Evolutionary conservation across 2,329 filamentous ascomycete genomes (phyloP), one percentile per base, ranked within the genome.

Genomic region (Aspergillus uvarum): DNA sequence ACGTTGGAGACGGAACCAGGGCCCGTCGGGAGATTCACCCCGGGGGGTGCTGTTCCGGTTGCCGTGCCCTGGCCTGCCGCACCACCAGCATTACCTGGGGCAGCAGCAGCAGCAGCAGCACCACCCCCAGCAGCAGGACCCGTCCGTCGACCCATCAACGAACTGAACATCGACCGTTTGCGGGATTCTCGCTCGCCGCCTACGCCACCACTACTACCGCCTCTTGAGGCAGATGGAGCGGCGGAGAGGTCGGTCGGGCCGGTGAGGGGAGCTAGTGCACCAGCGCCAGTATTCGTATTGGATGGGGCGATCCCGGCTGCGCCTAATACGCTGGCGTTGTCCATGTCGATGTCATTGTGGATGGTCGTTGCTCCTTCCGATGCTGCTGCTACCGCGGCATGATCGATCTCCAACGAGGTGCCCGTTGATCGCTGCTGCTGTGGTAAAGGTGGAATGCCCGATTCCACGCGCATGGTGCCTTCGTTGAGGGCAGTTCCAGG

Each of bases 381-480:
- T 35, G 32, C 32, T 16, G 32, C 32, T 16, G 32, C 32, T 26
- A 26, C 26, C 16, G 42, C 19, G 29, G 24, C 26, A 24, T 26
- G 6, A 14, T 44, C 4, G 66, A 63, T n/a, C 72, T 44, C 38
- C 38, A n/a, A 19, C 16, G 38, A 44, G 14, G 38, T 19, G 38
- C 38, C 38, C 8, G 38, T 44, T 16, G 38, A 44, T 6, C 16
- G 38, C 6, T 44, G 38, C 16, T 47, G 53, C 53, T 60, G 73
- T 5, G 32, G 32, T 44, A 92, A 76, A 0, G 86, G 76, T 1
- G 89, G 89, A 38, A 93, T 79, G 0, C 82, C 82, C 5, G 80
- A 78, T 73, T 98, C 95, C 4, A 92, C 79, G 70, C 96, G 96
- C 93, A 98, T 97, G 63, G 90, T 82, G 4, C 88, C 84, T 2